Conservation (phyloP, 768 basidiomycete species). For the Tephrocybe sp. region DNA sequence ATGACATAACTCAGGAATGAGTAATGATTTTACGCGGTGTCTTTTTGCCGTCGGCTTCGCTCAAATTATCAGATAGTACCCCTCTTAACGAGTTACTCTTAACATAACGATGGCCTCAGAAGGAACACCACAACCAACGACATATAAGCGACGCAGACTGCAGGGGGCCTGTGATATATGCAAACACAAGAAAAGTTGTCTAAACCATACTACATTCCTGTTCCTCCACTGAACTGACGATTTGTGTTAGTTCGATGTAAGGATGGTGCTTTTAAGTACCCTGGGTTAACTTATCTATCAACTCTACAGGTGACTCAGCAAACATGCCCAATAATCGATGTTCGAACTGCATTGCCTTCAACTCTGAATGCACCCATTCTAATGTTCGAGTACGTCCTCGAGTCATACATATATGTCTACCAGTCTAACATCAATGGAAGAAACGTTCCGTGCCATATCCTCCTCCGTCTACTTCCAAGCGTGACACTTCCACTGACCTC, state of each 20-base stretch:
- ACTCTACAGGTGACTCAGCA: conserved; percentile 52
- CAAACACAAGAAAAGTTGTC: conserved; percentile 39
- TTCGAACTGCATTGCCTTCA: conserved; percentile 50
- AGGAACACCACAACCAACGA: conserved; percentile 1
- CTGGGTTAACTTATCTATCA: neutral
- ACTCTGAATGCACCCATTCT: conserved; percentile 51
- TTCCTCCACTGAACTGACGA: neutral
- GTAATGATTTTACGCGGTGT: neutral
- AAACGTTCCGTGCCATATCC: conserved; percentile 18
- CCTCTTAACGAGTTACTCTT: neutral
- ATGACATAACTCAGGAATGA: conserved; percentile 1
- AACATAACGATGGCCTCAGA: conserved; percentile 1
- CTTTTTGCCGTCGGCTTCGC: neutral
- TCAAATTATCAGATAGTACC: neutral
- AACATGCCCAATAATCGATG: conserved; percentile 53
- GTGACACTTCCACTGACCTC: neutral
- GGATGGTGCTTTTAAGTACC: neutral
- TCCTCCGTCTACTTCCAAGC: neutral
- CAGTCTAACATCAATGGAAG: conserved; percentile 12
- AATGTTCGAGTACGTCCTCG: conserved; percentile 44
- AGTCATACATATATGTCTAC: neutral
- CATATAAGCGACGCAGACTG: conserved; percentile 36
- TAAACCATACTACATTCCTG: neutral
- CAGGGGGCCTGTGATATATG: conserved; percentile 48
- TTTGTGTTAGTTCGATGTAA: conserved; percentile 37